Conservation (phyloP, 345 rosid species). For the Eutrema japonicum region DNA sequence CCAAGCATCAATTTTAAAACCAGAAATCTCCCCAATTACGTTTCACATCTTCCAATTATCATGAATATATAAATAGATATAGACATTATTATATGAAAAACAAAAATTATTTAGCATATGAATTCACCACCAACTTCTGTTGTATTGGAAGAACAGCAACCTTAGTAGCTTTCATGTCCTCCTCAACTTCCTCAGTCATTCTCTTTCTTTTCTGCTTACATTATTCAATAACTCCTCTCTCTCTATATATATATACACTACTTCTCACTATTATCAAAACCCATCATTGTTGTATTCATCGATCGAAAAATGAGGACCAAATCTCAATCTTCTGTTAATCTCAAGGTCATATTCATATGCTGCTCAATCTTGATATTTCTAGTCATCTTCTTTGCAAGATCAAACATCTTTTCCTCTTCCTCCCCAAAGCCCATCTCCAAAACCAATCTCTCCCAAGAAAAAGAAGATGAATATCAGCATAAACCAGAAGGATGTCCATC, state of each 20-base stretch:
- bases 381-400: conserved; percentile 34
- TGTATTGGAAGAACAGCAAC: conserved; percentile 45
- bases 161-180: conserved; percentile 47
- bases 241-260: neutral
- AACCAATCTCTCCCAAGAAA: conserved; percentile 31
- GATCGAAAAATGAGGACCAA: conserved; percentile 27
- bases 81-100: conserved; percentile 9
- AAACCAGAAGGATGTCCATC: conserved; percentile 39
- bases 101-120: conserved; percentile 34
- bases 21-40: conserved; percentile 29
- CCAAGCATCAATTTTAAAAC: conserved; percentile 33
- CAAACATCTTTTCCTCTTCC: conserved; percentile 34
- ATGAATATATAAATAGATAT: conserved; percentile 17
- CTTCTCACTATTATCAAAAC: conserved; percentile 20
- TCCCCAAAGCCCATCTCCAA: conserved; percentile 33
- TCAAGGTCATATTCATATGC: conserved; percentile 38
- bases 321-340: conserved; percentile 38
- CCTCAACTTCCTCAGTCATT: conserved; percentile 47
- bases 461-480: conserved; percentile 11
- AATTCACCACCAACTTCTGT: conserved; percentile 40
- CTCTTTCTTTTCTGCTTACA: neutral
- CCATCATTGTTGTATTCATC: conserved; percentile 6
- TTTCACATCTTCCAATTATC: conserved; percentile 37
- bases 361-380: conserved; percentile 39
- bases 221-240: conserved; percentile 1